Evolutionary conservation across 805 yeast species (phyloP), one percentile per base, ranked within the genome.

Genomic region (Tetrapisispora arboricola): DNA sequence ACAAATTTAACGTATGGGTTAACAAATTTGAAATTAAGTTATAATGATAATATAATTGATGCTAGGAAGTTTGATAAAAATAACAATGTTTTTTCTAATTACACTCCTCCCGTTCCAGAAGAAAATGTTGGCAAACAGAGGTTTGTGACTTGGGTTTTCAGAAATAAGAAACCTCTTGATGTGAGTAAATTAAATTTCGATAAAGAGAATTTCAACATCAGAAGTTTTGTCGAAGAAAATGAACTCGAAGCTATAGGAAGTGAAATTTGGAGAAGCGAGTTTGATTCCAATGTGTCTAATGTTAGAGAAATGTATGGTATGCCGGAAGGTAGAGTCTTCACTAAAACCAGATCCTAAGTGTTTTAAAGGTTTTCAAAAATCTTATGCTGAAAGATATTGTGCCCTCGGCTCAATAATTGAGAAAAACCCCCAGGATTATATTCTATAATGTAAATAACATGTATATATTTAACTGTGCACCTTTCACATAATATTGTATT

Each of bases 111-210:
- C 34, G 73, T 74, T 21, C 95, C 96, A 10, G 96, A 90, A 58
- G 84, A 84, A 66, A 92, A 92, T 60, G 70, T 81, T 3, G 86
- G 84, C 32, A 68, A 69, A 25, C 95, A 90, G 61, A 76, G 97
- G 63, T 78, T 83, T 41, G 78, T 84, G 39, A 75, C 85, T 32
- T 88, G 96, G 96, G 94, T 87, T 4, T 82, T 86, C 61, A 78
- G 87, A 63, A 97, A 92, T 63, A 24, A 7, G 2, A 24, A 18
- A 24, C 26, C 17, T n/a, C 28, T 27, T 13, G 13, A 20, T n/a
- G 28, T 25, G 11, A 22, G n/a, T 11, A 25, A 22, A 4, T 16
- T 54, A 11, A 42, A 55, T 3, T 37, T 56, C 15, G 54, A 58
- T 27, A 62, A 78, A 48, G 73, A 72, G 11, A 58, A 66, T 41